Percentiles rank a stretch among this genome's conserved stretches.
These are phyloP conservation scores for Boletus tomentosulus DNA, from an alignment of 768 basidiomycete genomes.

Conservation along the genomic window DNA sequence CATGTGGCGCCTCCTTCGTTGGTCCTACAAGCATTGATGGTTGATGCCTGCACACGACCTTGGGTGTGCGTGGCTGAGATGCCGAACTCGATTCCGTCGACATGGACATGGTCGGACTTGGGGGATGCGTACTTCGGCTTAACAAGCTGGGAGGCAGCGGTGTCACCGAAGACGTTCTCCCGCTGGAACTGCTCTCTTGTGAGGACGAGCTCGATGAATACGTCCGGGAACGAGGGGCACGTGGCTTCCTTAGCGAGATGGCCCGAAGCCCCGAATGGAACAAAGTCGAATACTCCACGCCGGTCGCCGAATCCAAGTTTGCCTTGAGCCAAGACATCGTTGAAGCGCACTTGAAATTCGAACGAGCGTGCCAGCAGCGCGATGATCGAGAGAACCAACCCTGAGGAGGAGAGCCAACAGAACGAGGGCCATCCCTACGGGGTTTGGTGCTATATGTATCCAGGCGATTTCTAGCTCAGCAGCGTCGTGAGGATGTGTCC, in stretches of 20 bases:
- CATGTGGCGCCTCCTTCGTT: conserved; percentile 8
- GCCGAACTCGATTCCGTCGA: conserved; percentile 5
- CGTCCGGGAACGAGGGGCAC: conserved; percentile 1
- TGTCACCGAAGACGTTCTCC: background rate
- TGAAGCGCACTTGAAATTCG: background rate
- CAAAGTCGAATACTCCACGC: conserved; percentile 32
- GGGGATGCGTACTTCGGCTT: background rate
- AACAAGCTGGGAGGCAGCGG: conserved; percentile 12
- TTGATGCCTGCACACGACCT: conserved; percentile 3
- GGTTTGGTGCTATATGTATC: conserved; percentile 25
- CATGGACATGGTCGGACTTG: conserved; percentile 1
- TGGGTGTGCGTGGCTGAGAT: background rate
- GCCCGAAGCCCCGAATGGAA: conserved; percentile 34
- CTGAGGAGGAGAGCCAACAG: background rate
- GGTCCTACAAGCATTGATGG: conserved; percentile 15
- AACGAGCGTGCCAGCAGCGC: background rate
- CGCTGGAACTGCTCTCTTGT: background rate
- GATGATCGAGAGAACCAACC: background rate
- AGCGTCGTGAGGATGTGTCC: conserved; percentile 4
- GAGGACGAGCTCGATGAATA: conserved; percentile 9
- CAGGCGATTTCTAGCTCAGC: conserved; percentile 16
- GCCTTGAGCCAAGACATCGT: conserved; percentile 30
- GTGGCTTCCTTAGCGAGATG: conserved; percentile 20
- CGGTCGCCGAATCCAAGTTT: conserved; percentile 24
- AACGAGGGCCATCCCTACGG: background rate